A percentile compares a stretch with the other conserved stretches of the same genome.
phyloP scores from a whole-genome alignment of 805 yeast genomes.

The Myxozyma udenii region DNA sequence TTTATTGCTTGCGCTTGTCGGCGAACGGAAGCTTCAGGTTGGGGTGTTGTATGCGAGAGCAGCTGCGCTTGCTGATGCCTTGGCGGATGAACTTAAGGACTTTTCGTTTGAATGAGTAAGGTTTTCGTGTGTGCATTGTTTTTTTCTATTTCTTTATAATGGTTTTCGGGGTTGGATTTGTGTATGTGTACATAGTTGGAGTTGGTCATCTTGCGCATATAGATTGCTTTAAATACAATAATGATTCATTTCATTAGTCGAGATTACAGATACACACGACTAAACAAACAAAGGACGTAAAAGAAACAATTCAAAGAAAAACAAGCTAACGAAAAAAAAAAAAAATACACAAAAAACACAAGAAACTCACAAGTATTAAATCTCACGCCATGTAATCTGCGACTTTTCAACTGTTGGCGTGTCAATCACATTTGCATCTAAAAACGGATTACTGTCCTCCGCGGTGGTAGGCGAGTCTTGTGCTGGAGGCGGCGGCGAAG shows the following conservation, averaged over 20 bases:
- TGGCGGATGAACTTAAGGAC: conserved; percentile 32
- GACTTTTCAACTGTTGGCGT: conserved; percentile 25
- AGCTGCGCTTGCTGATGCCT: conserved; percentile 30
- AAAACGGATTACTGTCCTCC: conserved; percentile 47
- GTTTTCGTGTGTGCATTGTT: no score
- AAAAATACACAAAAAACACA: neutral
- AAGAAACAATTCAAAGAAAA: neutral
- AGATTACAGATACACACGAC: no score
- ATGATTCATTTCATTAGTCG: no score
- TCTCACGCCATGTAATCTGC: conserved; percentile 18
- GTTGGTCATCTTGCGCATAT: no score
- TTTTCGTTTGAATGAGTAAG: conserved; percentile 20
- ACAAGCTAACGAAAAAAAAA: neutral
- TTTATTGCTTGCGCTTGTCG: conserved; percentile 32
- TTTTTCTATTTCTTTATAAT: no score
- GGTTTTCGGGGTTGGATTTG: no score
- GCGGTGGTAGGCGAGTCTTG: conserved; percentile 12
- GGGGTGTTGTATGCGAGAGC: conserved; percentile 33
- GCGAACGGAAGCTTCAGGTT: conserved; percentile 33
- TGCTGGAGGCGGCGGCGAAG: conserved; percentile 19
- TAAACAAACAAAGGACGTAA: no score
- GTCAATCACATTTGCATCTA: conserved; percentile 44
- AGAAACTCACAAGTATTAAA: neutral
- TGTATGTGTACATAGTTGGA: no score
- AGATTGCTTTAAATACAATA: no score